Base-by-base conservation (phyloP, 257 asterid species). In the Misopates orontium region DNA sequence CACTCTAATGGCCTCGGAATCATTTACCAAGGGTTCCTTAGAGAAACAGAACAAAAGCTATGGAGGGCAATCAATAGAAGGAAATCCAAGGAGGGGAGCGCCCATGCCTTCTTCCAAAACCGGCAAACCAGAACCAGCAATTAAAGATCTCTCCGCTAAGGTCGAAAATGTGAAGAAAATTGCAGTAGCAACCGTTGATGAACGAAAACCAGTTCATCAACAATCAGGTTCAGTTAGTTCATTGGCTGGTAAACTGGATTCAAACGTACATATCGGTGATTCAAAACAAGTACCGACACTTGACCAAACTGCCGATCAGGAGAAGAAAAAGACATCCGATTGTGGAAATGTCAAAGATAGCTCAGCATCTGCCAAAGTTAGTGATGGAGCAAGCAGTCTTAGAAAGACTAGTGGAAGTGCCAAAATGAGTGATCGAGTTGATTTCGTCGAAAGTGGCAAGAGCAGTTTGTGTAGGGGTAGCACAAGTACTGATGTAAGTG, bases 391-490 rank as follows among this genome's bases (percentile, higher is more conserved):
- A 3, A 78, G 74, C 70, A 78, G 85, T 72, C 68, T 79, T 45
- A 73, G 77, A 7, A 85, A 87, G 75, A 80, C 88, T 22, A 87
- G 87, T 57, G 91, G 85, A 53, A 73, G 80, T 62, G 76, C 80
- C 69, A 84, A 82, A 74, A 71, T 71, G 24, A 82, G 88, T 28
- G 94, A 83, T 17, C 79, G 78, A 19, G 74, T 73, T 16, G 95
- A 89, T 58, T 81, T 78, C 40, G 80, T 71, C 23, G 96, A 87
- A 74, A 89, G 96, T 66, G 90, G 96, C 23, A 88, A 88, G 79
- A 88, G 87, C 86, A 88, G 96, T 69, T 71, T 87, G 82, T 90
- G 87, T 72, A 76, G 96, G 68, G 97, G 94, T 16, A 90, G 97
- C 78, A 82, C 95, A 0, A 84, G 96, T 61, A 88, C 90, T 4